Evolutionary conservation across 2,329 filamentous ascomycete genomes (phyloP), one percentile per base, ranked within the genome.

Genomic region (Penicillium sp.): DNA sequence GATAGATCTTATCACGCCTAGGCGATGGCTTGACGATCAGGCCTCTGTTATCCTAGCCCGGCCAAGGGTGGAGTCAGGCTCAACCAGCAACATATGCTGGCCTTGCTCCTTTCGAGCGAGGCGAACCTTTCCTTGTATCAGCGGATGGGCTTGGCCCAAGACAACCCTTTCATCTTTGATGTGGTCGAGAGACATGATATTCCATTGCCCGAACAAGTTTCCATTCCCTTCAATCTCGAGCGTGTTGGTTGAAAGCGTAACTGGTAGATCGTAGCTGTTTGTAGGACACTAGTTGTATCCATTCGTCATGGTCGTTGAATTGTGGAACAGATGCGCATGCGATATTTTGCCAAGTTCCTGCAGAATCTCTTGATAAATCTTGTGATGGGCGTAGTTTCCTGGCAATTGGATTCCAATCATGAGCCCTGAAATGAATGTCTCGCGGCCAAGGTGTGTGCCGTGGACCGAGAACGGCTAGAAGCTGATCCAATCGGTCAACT

Each of bases 381-480:
- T 31, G 22, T 55, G 56, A 29, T 56, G 49, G 6, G 34, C 14
- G 16, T n/a, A 35, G 2, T 10, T 22, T 22, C 39, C 40, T 22
- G 32, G 32, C 8, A 20, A 14, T 47, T 35, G 35, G 59, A 63
- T 51, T 10, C 63, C 65, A 2, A 61, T 54, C 37, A 68, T 44
- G 4, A 63, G 58, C 3, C 55, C 64, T 7, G 66, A 60, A 20
- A 68, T 67, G 37, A 60, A 56, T 54, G 46, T 68, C 65, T n/a
- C 55, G 53, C 1, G 59, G 58, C 61, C 60, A 63, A n/a, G 66
- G 66, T 22, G 66, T 69, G 48, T 59, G 51, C n/a, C 65, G 50
- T 10, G 64, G 55, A 11, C 59, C 47, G 10, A 69, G 48, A 18
- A 62, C 55, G 11, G 58, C 53, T 16, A 69, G 44, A 29, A 68